phyloP scores from a whole-genome alignment of 257 asterid species.

The Datura wrightii region DNA sequence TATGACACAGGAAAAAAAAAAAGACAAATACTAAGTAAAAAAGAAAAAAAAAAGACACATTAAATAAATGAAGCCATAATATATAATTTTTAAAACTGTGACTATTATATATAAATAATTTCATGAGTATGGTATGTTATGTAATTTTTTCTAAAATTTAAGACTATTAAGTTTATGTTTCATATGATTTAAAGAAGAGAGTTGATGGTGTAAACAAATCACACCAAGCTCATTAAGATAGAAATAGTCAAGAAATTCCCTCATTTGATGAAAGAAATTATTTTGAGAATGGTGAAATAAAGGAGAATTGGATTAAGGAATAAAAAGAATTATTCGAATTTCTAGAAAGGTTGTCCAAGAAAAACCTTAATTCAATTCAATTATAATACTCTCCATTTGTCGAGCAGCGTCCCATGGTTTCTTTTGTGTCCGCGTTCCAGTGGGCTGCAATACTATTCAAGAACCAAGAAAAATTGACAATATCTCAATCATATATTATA shows the following conservation, averaged over 20 bases:
- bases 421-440: not conserved
- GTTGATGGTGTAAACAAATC: not conserved
- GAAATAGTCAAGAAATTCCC: not conserved
- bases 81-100: too few relatives aligned
- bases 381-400: not conserved
- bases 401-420: not conserved
- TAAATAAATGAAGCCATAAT: too few relatives aligned
- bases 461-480: not conserved
- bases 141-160: too few relatives aligned
- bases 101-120: too few relatives aligned
- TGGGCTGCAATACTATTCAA: not conserved
- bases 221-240: not conserved
- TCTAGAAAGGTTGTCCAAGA: not conserved
- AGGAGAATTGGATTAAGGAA: not conserved
- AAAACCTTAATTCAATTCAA: not conserved
- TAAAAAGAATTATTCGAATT: not conserved
- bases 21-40: too few relatives aligned
- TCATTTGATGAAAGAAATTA: not conserved
- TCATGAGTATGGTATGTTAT: too few relatives aligned
- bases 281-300: not conserved
- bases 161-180: too few relatives aligned
- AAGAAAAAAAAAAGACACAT: too few relatives aligned
- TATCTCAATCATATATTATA: too few relatives aligned
- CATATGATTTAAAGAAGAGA: too few relatives aligned
- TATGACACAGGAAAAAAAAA: too few relatives aligned